A percentile compares a stretch with the other conserved stretches of the same genome.
These are phyloP conservation scores for Stevia rebaudiana DNA, from an alignment of 140 eudicot genomes.

Conservation along the genomic window DNA sequence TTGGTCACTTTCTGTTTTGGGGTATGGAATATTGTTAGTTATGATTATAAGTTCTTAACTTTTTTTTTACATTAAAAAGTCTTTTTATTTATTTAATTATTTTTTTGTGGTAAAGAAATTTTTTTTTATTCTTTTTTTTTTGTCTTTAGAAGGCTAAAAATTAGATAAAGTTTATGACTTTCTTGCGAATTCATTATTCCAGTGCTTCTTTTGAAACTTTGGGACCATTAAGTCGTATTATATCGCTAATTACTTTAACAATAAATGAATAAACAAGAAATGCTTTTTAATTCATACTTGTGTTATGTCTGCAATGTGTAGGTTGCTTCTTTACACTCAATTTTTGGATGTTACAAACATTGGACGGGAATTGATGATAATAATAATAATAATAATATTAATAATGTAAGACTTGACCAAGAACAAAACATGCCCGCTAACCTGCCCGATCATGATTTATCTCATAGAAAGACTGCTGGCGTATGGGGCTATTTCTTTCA, in stretches of 20 bases:
- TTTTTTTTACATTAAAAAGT: neutral
- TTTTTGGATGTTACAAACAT: constrained; percentile 51
- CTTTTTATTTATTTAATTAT: no score
- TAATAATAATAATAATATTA: constrained; percentile 18
- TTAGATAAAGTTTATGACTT: neutral
- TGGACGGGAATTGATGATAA: constrained; percentile 31
- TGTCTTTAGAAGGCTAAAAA: no score
- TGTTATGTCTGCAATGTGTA: constrained; percentile 22
- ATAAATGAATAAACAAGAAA: neutral
- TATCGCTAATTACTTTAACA: neutral
- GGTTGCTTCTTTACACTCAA: constrained; percentile 63
- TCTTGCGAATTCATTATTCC: neutral
- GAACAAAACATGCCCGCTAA: constrained; percentile 34
- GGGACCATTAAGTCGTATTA: neutral
- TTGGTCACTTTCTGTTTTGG: constrained; percentile 78
- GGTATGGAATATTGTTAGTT: constrained; percentile 38
- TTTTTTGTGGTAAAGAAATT: no score
- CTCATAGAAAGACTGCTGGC: constrained; percentile 40
- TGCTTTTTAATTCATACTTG: neutral
- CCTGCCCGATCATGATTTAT: constrained; percentile 26
- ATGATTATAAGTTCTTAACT: no score
- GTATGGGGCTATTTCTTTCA: constrained; percentile 56
- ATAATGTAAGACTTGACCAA: constrained; percentile 30
- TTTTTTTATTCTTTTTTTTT: no score
- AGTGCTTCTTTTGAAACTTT: neutral